A percentile compares a stretch with the other conserved stretches of the same genome.
Evolutionary conservation across 495 filamentous ascomycete species (phyloP).

Genomic region (Pseudotulostoma volvatum): DNA sequence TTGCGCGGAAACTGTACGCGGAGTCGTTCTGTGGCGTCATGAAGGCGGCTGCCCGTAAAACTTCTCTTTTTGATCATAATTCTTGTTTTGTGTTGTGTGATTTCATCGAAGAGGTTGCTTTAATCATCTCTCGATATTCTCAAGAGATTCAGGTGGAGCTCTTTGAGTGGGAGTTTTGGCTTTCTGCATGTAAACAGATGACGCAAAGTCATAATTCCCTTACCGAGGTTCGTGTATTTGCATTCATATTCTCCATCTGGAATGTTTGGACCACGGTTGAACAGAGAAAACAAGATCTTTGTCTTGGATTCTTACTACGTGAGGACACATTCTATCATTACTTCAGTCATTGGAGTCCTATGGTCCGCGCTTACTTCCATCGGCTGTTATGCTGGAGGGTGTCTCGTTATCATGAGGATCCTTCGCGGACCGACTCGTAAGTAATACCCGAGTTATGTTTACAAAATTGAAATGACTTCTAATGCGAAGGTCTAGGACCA

Average conservation of each 20-base stretch:
- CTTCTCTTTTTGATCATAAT: constrained; percentile 69
- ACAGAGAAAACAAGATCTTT: constrained; percentile 52
- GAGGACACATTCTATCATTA: constrained; percentile 64
- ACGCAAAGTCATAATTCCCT: constrained; percentile 81
- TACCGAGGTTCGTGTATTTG: constrained; percentile 77
- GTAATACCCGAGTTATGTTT: constrained; percentile 21
- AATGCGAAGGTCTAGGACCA: constrained; percentile 16
- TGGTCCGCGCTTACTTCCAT: constrained; percentile 94
- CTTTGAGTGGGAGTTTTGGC: constrained; percentile 81
- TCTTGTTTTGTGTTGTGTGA: constrained; percentile 88
- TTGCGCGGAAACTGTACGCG: constrained; percentile 54
- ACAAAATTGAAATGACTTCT: too few relatives aligned
- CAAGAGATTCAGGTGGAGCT: constrained; percentile 28
- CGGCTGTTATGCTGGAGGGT: constrained; percentile 86
- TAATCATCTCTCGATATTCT: constrained; percentile 42
- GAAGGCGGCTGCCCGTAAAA: constrained; percentile 55
- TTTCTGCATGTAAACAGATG: constrained; percentile 68
- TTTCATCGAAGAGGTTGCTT: constrained; percentile 66
- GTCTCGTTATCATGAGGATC: constrained; percentile 56
- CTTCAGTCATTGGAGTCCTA: constrained; percentile 96
- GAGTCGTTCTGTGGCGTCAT: constrained; percentile 60
- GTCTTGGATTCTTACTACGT: constrained; percentile 64
- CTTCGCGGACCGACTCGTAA: constrained; percentile 53
- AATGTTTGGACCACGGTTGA: constrained; percentile 50
- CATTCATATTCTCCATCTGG: constrained; percentile 77